Evolutionary conservation across 805 yeast species (phyloP), one percentile per base, ranked within the genome.

Genomic region (Metschnikowia picachoensis): DNA sequence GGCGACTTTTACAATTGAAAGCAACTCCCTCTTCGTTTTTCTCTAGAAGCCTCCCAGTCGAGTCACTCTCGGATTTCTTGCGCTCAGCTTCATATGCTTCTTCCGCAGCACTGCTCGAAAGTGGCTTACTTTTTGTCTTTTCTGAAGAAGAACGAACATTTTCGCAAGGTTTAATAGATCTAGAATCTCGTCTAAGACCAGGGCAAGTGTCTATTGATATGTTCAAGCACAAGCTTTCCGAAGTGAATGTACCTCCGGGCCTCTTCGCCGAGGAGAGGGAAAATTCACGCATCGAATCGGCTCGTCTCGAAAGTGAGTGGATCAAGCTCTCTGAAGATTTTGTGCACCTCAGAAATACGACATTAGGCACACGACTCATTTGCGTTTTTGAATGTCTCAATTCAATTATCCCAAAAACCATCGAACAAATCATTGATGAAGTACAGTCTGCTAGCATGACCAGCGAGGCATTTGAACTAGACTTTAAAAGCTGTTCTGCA

Each of bases 401-500:
- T 35, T 31, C 38, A 11, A 44, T 47, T 29, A 41, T 39, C n/a
- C 37, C 47, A 39, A 32, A 12, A 4, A 29, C 36, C 14, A 47
- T 49, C 13, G 44, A 47, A 13, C 33, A 38, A 15, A 25, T 51
- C 12, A 30, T 35, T 13, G 29, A 42, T 14, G 39, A 32, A 9
- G 31, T 48, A 13, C 36, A 51, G 39, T 5, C 57, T 55, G 46
- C 56, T 47, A 45, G 39, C 39, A 13, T 29, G 3, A 35, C 72
- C 48, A 46, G 62, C 48, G 57, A 64, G 48, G 56, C 58, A 48
- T 39, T 73, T 56, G 65, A 66, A 52, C 37, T 60, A 37, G 44
- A 60, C 44, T 60, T 75, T 65, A 59, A 68, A 64, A 16, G 64
- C 48, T 57, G 78, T 66, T 51, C 73, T 58, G 74, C 68, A 42